These are phyloP conservation scores for Sporisorium reilianum DNA, from an alignment of 1,284 basidiomycete species.

Conservation along the genomic window DNA sequence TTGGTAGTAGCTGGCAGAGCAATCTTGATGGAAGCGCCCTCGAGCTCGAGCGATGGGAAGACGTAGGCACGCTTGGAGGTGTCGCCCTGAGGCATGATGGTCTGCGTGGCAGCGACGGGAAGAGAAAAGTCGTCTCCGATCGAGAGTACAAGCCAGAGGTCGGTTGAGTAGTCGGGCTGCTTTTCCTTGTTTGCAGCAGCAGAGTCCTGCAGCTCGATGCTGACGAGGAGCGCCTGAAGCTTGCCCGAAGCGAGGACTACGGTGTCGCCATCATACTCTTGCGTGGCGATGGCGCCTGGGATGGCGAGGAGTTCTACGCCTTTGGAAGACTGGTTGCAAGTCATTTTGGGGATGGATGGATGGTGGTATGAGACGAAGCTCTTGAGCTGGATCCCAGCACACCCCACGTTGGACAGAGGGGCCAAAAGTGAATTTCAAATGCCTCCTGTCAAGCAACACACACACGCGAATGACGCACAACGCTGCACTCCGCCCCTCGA, in stretches of 20 bases:
- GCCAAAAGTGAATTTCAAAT: not conserved
- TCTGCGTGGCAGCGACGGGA: constrained; percentile 47
- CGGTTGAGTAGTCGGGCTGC: constrained; percentile 36
- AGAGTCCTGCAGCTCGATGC: constrained; percentile 40
- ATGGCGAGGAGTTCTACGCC: constrained; percentile 46
- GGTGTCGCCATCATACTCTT: constrained; percentile 50
- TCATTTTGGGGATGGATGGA: constrained; percentile 11
- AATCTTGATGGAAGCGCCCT: constrained; percentile 52
- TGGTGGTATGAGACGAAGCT: not conserved
- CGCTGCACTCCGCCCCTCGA: constrained; percentile 1
- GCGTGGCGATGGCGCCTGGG: constrained; percentile 36
- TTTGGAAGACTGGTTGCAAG: constrained; percentile 28
- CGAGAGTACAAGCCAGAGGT: constrained; percentile 55
- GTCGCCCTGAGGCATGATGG: constrained; percentile 38
- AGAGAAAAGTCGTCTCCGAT: constrained; percentile 49
- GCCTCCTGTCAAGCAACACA: not conserved
- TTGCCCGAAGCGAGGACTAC: constrained; percentile 43
- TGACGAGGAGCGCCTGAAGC: constrained; percentile 45
- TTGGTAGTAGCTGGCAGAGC: constrained; percentile 28
- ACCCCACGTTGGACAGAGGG: too few relatives aligned
- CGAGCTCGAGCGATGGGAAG: constrained; percentile 51
- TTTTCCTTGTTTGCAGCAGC: constrained; percentile 5
- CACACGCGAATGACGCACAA: constrained; percentile 1
- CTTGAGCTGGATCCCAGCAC: not conserved
- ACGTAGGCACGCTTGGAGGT: constrained; percentile 27